Conservation (phyloP, 2,329 filamentous ascomycete species). For the Scleromitrula shiraiana region DNA sequence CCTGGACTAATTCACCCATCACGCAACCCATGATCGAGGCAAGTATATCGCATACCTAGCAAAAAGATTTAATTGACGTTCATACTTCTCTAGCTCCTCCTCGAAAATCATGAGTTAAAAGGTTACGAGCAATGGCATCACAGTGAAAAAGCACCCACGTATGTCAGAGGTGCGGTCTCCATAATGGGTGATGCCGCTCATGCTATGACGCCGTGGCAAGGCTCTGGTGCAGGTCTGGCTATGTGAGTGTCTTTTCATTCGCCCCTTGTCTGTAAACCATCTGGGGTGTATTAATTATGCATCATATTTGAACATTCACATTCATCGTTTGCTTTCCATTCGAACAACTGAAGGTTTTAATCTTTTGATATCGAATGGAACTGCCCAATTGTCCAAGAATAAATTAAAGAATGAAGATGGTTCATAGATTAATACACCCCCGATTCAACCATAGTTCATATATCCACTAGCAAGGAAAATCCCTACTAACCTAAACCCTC, state of each 20-base stretch:
- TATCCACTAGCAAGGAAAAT: no score
- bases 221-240: not conserved
- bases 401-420: no score
- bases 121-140: not conserved
- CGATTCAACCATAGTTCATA: no score
- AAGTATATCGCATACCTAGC: not conserved
- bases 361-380: no score
- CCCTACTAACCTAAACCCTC: not conserved
- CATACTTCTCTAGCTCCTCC: not conserved
- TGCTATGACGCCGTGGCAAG: not conserved
- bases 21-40: not conserved
- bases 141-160: not conserved
- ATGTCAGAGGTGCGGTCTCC: not conserved
- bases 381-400: no score
- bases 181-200: not conserved
- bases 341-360: no score
- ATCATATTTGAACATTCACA: no score
- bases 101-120: not conserved
- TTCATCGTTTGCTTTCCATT: no score
- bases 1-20: not conserved
- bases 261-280: not conserved
- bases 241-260: not conserved
- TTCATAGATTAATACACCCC: no score
- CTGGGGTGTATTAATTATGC: no score
- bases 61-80: not conserved